Evolutionary conservation across 2,329 filamentous ascomycete genomes (phyloP), one percentile per base, ranked within the genome.

Genomic region (Ascochyta viciae-villosae): DNA sequence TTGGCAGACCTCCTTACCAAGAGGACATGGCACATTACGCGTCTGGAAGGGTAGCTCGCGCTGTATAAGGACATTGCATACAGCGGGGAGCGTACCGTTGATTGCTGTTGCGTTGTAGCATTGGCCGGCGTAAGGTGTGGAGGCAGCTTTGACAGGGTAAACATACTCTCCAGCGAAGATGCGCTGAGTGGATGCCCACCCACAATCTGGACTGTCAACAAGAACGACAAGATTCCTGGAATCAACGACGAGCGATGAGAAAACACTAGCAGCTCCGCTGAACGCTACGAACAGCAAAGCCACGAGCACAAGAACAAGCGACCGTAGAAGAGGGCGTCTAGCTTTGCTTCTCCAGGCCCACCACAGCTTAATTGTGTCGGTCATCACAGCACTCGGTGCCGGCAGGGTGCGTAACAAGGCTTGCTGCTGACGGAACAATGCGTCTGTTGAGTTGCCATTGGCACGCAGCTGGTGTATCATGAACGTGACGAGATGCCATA

Each of bases 401-500:
- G 65, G 60, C 13, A 61, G 31, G 4, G 65, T 65, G 15, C 65
- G 60, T 12, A 67, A 43, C 3, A 67, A 7, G 23, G 63, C 63
- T 44, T 67, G 63, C 19, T 67, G 63, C 16, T 67, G 65, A 8
- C 56, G 39, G 38, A 63, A 67, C 0, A 64, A 19, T 2, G 60
- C 54, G 53, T 67, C 63, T 12, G 26, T 9, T 29, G 39, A 13
- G 3, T 31, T 34, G 5, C 58, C 62, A 34, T 51, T 51, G 22
- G 63, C 62, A 6, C 65, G 62, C 3, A 55, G 3, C 31, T 63
- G 58, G 43, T 67, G 60, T 9, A 60, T 46, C 26, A 40, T n/a
- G 27, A 67, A 67, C 0, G 59, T 58, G 10, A 66, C n/a, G 3
- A 67, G 54, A 52, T 66, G 58, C 62, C 62, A 67, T 0, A 67